Conservation (phyloP, 2,329 filamentous ascomycete species). For the Stemphylium lycopersici region DNA sequence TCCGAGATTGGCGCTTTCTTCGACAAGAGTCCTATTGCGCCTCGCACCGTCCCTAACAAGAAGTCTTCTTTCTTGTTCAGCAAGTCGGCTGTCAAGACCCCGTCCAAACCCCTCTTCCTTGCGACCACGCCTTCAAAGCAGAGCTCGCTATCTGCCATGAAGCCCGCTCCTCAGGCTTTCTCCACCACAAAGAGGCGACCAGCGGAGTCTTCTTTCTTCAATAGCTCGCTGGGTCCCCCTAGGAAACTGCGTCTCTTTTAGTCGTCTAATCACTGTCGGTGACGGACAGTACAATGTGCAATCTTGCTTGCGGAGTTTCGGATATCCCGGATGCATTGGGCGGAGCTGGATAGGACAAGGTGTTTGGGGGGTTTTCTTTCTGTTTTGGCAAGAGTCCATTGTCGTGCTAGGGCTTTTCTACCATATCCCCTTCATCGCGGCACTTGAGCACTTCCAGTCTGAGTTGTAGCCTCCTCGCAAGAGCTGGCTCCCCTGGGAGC, state of each 20-base stretch:
- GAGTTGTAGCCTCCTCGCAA: slow-evolving; percentile 24
- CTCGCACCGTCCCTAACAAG: slow-evolving; percentile 43
- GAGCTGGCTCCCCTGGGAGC: slow-evolving; percentile 24
- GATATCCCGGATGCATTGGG: slow-evolving; percentile 5
- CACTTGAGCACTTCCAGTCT: slow-evolving; percentile 25
- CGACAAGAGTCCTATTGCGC: slow-evolving; percentile 51
- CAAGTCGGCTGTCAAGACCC: slow-evolving; percentile 58
- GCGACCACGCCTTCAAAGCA: slow-evolving; percentile 31
- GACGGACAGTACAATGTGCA: not conserved
- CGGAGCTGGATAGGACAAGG: not conserved
- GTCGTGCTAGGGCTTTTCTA: not conserved
- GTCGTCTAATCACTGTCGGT: not conserved
- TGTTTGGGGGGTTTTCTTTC: not conserved
- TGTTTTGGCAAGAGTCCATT: not conserved
- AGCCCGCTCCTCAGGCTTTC: slow-evolving; percentile 20
- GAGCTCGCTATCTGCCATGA: slow-evolving; percentile 17
- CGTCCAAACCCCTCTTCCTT: slow-evolving; percentile 56
- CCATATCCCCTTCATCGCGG: slow-evolving; percentile 13
- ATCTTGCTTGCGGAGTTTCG: slow-evolving; percentile 6
- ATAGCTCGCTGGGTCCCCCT: slow-evolving; percentile 29
- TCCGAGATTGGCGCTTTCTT: slow-evolving; percentile 45
- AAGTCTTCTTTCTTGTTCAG: slow-evolving; percentile 32
- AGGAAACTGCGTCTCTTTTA: slow-evolving; percentile 37
- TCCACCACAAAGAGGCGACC: slow-evolving; percentile 32
- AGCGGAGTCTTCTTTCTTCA: slow-evolving; percentile 22